phyloP scores from a whole-genome alignment of 306 rosid genomes.

The Echinosophora koreensis region DNA sequence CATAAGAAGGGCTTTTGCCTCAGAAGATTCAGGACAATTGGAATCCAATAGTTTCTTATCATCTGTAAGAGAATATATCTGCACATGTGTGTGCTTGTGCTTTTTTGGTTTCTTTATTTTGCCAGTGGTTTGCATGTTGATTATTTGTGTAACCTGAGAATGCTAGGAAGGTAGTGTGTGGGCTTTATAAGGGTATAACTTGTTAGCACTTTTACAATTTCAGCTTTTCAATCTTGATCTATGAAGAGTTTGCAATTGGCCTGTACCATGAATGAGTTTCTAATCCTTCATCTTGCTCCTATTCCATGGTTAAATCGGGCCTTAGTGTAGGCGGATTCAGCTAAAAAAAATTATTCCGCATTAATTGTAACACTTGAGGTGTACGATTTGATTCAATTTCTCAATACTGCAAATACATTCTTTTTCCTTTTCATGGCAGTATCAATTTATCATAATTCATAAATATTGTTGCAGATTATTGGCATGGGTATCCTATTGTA shows the following conservation, averaged over 20 bases:
- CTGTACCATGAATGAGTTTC: neutral
- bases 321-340: neutral
- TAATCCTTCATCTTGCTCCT: slow-evolving; percentile 4
- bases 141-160: neutral
- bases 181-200: slow-evolving; percentile 3
- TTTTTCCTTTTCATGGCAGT: neutral
- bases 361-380: neutral
- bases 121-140: neutral
- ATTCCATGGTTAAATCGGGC: neutral
- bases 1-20: neutral
- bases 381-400: slow-evolving; percentile 1
- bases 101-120: neutral
- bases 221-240: neutral
- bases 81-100: neutral
- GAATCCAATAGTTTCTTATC: neutral
- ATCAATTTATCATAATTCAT: neutral
- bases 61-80: neutral
- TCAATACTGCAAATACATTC: neutral
- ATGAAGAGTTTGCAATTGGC: neutral
- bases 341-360: neutral
- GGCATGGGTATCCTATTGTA: slow-evolving; percentile 20
- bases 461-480: neutral
- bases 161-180: neutral
- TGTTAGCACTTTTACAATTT: neutral
- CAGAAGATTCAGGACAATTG: slow-evolving; percentile 8